Base-by-base conservation (phyloP, 2,329 filamentous ascomycete species). In the Sporothrix mexicana region DNA sequence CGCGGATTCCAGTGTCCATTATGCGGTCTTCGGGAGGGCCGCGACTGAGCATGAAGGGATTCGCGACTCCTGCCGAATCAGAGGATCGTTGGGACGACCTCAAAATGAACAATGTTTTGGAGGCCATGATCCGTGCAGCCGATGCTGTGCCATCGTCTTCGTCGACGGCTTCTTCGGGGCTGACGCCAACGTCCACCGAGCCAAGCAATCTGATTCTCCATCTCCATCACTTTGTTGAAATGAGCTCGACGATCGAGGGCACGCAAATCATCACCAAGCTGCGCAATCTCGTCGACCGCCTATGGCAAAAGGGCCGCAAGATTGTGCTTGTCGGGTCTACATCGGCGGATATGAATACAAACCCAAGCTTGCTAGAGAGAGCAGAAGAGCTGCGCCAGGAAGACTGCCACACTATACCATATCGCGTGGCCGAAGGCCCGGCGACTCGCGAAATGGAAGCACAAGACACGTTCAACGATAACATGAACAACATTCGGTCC, bases 261-360 rank as follows among this genome's bases (percentile, higher is more conserved):
- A 85, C 88, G 1, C 86, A 88, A 25, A 87, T 98, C 45, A 82
- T 98, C 8, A 83, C 85, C 55, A 89, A 91, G 73, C 83, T 99
- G 13, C 90, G 93, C 70, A 87, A 88, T 66, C 85, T 92, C 7
- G 88, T 97, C 36, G 91, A 95, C 77, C 87, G 88, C 73, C 87
- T 91, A 73, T 92, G 95, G 85, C 86, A 87, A 71, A 86, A 88
- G 53, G 94, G 94, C 4, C 87, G 90, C 76, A 88, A 88, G 73
- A 87, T 97, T 69, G 87, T 95, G 72, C 86, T 98, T 20, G 82
- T 98, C 45, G 96, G 95, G n/a, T 81, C 80, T 20, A 94, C 93
- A 6, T 91, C 92, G 10, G 86, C 88, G 47, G 84, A 85, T 0
- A 85, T 90, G 30, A 86, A 85, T 15, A 84, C 57, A 41, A 74